These are phyloP conservation scores for Circinella umbellata DNA, from an alignment of 371 early-diverging fungal species.

Conservation along the genomic window DNA sequence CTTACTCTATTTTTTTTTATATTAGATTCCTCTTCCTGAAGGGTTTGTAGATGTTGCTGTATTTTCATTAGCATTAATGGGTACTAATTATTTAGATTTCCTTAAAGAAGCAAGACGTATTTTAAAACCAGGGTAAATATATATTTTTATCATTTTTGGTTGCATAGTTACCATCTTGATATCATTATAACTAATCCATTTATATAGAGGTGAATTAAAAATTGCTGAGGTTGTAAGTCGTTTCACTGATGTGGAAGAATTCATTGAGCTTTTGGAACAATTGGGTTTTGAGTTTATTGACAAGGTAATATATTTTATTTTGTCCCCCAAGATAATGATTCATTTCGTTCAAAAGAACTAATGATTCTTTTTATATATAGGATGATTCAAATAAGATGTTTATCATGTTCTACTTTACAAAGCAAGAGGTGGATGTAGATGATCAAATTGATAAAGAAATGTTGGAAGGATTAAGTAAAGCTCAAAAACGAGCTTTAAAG, in stretches of 20 bases:
- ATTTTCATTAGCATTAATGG: constrained; percentile 98
- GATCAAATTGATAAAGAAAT: constrained; percentile 40
- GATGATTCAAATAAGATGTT: constrained; percentile 91
- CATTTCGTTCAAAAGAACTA: too few relatives aligned
- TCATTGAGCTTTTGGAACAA: constrained; percentile 68
- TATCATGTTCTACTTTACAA: constrained; percentile 83
- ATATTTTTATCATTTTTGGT: background rate
- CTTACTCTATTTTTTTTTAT: background rate
- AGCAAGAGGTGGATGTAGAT: constrained; percentile 39
- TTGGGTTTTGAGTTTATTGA: constrained; percentile 77
- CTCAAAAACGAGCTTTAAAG: constrained; percentile 48
- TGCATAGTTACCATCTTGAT: background rate
- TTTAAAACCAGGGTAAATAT: constrained; percentile 75
- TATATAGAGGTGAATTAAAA: constrained; percentile 81
- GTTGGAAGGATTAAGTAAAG: constrained; percentile 47
- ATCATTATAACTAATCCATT: background rate
- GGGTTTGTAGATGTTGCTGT: constrained; percentile 87
- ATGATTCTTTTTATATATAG: constrained; percentile 15
- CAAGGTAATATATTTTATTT: constrained; percentile 47
- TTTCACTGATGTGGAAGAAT: constrained; percentile 80
- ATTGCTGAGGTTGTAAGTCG: constrained; percentile 95
- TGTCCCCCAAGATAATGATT: too few relatives aligned
- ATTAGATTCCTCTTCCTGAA: constrained; percentile 72
- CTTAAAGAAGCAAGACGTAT: constrained; percentile 92
- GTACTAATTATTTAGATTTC: constrained; percentile 92